Base-by-base conservation (phyloP, 2,329 filamentous ascomycete species). In the Pseudogymnoascus sp. region DNA sequence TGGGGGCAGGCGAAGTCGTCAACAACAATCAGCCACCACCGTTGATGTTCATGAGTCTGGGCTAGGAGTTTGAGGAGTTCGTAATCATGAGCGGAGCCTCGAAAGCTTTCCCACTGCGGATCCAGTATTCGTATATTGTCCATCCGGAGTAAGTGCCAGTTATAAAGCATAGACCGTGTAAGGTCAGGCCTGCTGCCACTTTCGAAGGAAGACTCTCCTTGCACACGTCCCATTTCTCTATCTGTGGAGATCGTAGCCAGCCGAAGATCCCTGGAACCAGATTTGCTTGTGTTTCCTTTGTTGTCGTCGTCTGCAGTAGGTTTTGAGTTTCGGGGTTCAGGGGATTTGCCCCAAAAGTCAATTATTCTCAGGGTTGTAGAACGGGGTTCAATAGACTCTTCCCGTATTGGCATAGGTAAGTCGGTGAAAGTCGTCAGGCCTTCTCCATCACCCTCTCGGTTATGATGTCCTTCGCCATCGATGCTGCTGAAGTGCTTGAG, bases 1-100 rank as follows among this genome's bases (percentile, higher is more conserved):
- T 60, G 59, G 25, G 59, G 59, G 25, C 59, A 60, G 11, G 59
- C 59, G 34, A 60, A 42, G 38, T 40, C 59, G 38, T 60, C 59
- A 40, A 60, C 59, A 18, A 40, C 12, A 31, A 60, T 60, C 36
- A 42, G 14, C 59, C 59, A 60, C 59, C 59, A 60, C 2, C 59
- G 21, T 31, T 42, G 34, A 12, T 60, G 11, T 11, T 60, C 59
- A 40, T 60, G 59, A 1, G 59, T 60, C 12, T 42, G 36, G 2
- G 59, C 36, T 12, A 60, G 38, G 16, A 60, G 59, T 42, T 40
- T 60, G 36, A 60, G 59, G 14, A 60, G 59, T 40, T 42, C 18
- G n/a, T 40, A 60, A 21, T 60, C 59, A 9, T 60, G 21, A 16
- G 21, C 18, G 1, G 34, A 25, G 11, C 59, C 59, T 3, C 23